Conservation (phyloP, 345 rosid genomes). For the Balakata baccata region DNA sequence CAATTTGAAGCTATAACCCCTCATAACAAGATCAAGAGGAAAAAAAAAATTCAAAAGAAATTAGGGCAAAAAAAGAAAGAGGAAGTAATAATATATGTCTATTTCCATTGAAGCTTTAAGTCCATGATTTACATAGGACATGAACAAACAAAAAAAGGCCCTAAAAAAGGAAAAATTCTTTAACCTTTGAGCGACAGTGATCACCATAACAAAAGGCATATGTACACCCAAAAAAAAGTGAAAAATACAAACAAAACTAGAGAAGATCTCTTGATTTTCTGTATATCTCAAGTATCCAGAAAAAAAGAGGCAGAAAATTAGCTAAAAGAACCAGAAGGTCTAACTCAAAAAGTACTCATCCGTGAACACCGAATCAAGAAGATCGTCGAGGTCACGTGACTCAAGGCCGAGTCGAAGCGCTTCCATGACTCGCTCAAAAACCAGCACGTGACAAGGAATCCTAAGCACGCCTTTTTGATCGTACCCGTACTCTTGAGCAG, state of each 20-base stretch:
- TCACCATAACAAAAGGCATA: background rate
- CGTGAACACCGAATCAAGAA: slow-evolving; percentile 11
- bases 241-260: background rate
- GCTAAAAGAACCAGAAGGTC: background rate
- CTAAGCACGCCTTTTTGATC: slow-evolving; percentile 84
- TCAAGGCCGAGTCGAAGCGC: slow-evolving; percentile 71
- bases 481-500: slow-evolving; percentile 94
- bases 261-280: slow-evolving; percentile 3
- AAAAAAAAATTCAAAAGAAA: no score
- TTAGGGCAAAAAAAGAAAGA: background rate
- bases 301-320: background rate
- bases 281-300: background rate
- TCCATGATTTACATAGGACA: slow-evolving; percentile 13
- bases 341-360: slow-evolving; percentile 1
- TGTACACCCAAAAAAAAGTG: background rate
- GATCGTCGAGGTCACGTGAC: slow-evolving; percentile 52
- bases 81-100: background rate
- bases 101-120: slow-evolving; percentile 9
- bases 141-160: background rate
- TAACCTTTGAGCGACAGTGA: background rate
- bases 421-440: slow-evolving; percentile 77
- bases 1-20: no score
- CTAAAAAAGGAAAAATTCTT: background rate
- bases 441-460: slow-evolving; percentile 85
- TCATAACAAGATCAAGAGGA: no score